Evolutionary conservation across 257 asterid species (phyloP).

Genomic region (Plantago major): DNA sequence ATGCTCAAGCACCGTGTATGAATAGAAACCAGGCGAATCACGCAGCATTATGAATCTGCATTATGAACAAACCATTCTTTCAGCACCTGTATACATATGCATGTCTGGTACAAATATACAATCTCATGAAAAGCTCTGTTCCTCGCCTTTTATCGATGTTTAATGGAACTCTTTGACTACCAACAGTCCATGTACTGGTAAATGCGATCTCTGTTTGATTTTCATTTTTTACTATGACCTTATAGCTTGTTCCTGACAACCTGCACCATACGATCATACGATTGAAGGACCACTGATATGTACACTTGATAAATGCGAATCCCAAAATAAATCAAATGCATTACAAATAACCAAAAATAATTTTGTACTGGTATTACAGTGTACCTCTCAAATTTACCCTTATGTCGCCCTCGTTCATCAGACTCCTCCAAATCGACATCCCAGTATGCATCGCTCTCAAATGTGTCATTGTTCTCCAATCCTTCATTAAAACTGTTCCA

Average conservation of each 20-base stretch:
- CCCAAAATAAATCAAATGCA: no score
- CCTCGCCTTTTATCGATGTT: conserved; percentile 52
- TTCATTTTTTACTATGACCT: conserved; percentile 27
- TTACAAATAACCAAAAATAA: no score
- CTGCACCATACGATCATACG: conserved; percentile 23
- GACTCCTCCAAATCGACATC: no score
- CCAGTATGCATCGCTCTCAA: no score
- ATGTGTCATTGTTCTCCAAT: no score
- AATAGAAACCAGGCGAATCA: conserved; percentile 44
- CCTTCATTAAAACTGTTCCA: no score
- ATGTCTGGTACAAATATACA: background rate
- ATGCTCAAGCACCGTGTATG: conserved; percentile 42
- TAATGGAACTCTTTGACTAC: conserved; percentile 31
- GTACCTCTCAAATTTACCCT: no score
- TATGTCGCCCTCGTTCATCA: no score
- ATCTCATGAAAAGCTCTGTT: no score
- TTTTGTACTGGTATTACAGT: no score
- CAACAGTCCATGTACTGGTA: conserved; percentile 33
- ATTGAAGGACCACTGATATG: no score
- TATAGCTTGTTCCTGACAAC: conserved; percentile 37
- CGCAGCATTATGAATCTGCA: conserved; percentile 44
- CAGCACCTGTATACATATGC: background rate
- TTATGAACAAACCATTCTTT: background rate
- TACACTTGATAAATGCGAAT: no score
- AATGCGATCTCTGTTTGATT: conserved; percentile 53